phyloP scores from a whole-genome alignment of 768 basidiomycete species.

The Suillus ampliporus region DNA sequence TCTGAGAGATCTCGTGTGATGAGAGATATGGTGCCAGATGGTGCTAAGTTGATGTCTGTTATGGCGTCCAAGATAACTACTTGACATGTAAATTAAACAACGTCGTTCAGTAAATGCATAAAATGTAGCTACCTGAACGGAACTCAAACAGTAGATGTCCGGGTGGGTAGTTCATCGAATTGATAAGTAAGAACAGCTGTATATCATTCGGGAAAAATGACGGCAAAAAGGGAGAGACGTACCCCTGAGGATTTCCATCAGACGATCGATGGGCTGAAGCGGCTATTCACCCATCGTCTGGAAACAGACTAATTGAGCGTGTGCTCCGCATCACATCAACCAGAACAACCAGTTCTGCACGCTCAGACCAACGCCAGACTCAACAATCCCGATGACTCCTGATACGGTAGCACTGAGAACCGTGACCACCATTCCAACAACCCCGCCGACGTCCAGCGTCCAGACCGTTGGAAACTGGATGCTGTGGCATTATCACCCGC shows the following conservation, averaged over 20 bases:
- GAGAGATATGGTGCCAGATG: constrained; percentile 67
- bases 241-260: constrained; percentile 85
- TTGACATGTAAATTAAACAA: constrained; percentile 43
- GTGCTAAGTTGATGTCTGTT: constrained; percentile 65
- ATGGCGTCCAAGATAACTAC: constrained; percentile 75
- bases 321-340: too few species aligned
- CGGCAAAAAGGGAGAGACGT: constrained; percentile 17
- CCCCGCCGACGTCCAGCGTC: constrained; percentile 68
- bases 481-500: constrained; percentile 26
- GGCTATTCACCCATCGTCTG: constrained; percentile 65
- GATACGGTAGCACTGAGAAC: constrained; percentile 85
- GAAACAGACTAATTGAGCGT: constrained; percentile 52
- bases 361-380: constrained; percentile 70
- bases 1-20: constrained; percentile 86
- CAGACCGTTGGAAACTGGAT: constrained; percentile 47
- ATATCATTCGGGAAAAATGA: neutral
- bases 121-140: constrained; percentile 66
- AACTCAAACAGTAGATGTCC: constrained; percentile 82
- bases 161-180: constrained; percentile 87
- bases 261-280: constrained; percentile 61
- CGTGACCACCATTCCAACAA: constrained; percentile 84
- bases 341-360: constrained; percentile 69
- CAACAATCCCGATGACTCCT: constrained; percentile 87
- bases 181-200: constrained; percentile 80
- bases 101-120: neutral